These are phyloP conservation scores for Arxiozyma telluris DNA, from an alignment of 1,139 yeast genomes.

Conservation along the genomic window DNA sequence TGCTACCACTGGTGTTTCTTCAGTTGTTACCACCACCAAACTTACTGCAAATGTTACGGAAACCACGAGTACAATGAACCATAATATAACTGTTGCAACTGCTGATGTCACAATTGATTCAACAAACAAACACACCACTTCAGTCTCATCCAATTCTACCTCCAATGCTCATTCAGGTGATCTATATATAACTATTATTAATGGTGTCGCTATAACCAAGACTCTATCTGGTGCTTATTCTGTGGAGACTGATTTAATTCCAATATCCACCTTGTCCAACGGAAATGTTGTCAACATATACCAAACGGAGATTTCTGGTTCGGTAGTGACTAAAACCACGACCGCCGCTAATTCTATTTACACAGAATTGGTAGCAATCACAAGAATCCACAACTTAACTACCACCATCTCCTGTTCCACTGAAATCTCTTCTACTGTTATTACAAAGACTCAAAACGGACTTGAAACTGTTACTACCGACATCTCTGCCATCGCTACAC, in stretches of 20 bases:
- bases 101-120: background rate
- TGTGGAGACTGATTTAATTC: background rate
- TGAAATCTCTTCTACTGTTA: background rate
- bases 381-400: conserved; percentile 1
- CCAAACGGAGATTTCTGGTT: background rate
- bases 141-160: background rate
- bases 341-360: background rate
- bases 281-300: background rate
- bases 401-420: conserved; percentile 1
- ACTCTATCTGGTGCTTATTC: background rate
- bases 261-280: background rate
- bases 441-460: conserved; percentile 1
- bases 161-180: background rate
- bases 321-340: background rate
- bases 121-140: background rate
- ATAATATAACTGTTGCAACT: background rate
- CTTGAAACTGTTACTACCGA: background rate
- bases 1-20: background rate
- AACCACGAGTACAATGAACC: background rate
- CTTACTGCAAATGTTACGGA: background rate
- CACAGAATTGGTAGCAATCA: conserved; percentile 3
- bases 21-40: background rate
- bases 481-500: background rate
- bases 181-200: background rate
- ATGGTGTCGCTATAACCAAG: background rate